Base-by-base conservation (phyloP, 1,139 yeast species). In the Yamadazyma jaroonii region DNA sequence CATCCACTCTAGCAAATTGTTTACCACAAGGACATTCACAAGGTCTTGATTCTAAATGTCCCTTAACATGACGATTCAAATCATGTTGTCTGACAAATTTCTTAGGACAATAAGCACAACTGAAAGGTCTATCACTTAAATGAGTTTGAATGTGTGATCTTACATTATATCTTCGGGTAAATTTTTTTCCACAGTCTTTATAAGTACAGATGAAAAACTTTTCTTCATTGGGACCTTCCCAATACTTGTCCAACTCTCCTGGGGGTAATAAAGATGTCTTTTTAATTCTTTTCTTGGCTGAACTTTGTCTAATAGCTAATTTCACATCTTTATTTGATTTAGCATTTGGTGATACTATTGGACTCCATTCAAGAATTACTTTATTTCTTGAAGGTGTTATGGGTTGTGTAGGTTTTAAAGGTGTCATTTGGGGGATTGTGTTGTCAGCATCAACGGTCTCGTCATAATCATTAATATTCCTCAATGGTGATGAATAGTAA, bases 101-200 rank as follows among this genome's bases (percentile, higher is more conserved):
- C 46, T 86, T 82, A 4, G 79, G 77, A 57, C 92, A 85, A 44
- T 67, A 65, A 10, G 59, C 53, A 53, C 84, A 81, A 4, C 69
- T 70, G 61, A 81, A 84, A 1, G 99, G 99, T 40, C 97, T 70
- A 59, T 94, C 98, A 57, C 94, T 83, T 37, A 94, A 66, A 68
- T 94, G 99, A 0, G 98, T 94, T 58, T 94, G 98, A 40, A 94
- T 90, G 58, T 94, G 99, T 0, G 97, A 88, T 44, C 97, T 73
- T n/a, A 88, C 89, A 56, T 94, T 94, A 62, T 94, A 94, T 35
- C 96, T 72, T 54, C 98, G 73, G 8, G 90, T 81, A 62, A 94
- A 92, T 40, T 76, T 68, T 60, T 94, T 89, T 12, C 87, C 85
- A 62, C 99, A 94, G 38, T 77, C 74, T 20, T 85, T 79, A 59